These are phyloP conservation scores for Sonneratia caseolaris DNA, from an alignment of 345 rosid genomes.

Conservation along the genomic window DNA sequence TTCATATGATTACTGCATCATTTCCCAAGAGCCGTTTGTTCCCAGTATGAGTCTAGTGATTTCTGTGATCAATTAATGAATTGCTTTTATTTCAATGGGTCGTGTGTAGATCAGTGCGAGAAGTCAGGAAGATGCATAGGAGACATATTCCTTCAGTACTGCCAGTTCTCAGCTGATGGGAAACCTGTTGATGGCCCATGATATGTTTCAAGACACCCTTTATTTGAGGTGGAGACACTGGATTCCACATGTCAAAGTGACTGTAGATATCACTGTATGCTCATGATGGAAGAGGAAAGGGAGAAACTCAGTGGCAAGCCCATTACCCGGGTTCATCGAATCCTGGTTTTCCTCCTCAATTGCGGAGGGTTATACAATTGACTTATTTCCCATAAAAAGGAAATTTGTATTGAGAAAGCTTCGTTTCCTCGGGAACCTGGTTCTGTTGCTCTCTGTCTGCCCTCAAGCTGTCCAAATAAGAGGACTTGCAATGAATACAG, in stretches of 20 bases:
- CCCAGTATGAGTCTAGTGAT: background rate
- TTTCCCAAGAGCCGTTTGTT: background rate
- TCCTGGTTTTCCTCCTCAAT: constrained; percentile 36
- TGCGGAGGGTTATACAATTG: background rate
- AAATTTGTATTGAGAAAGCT: constrained; percentile 3
- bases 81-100: constrained; percentile 29
- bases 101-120: constrained; percentile 68
- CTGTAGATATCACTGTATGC: constrained; percentile 46
- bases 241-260: constrained; percentile 37
- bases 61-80: background rate
- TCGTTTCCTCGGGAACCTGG: constrained; percentile 56
- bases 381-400: background rate
- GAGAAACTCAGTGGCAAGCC: constrained; percentile 52
- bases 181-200: constrained; percentile 71
- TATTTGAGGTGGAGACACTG: constrained; percentile 81
- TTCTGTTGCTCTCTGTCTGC: constrained; percentile 71
- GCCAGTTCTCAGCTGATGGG: constrained; percentile 86
- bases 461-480: constrained; percentile 59
- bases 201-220: constrained; percentile 87
- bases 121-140: constrained; percentile 65
- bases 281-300: constrained; percentile 70
- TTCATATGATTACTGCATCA: too few species aligned
- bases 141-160: constrained; percentile 61
- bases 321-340: constrained; percentile 61
- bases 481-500: constrained; percentile 67